Percentiles rank a stretch among this genome's conserved stretches.
phyloP scores from a whole-genome alignment of 805 yeast genomes.

The Yamadazyma tumulicola region DNA sequence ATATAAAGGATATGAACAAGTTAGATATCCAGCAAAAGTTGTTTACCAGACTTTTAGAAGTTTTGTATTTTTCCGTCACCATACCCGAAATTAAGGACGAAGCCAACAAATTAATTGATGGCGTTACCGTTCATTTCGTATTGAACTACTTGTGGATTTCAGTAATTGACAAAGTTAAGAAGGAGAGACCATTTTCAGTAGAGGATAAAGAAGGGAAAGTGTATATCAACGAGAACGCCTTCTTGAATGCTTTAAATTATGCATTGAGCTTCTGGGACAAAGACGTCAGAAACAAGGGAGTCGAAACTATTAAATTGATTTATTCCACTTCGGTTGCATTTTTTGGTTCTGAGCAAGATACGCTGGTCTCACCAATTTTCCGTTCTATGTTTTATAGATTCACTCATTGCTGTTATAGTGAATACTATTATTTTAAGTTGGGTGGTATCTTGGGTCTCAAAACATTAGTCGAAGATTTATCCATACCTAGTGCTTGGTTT shows the following conservation, averaged over 20 bases:
- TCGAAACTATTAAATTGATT: slow-evolving; percentile 59
- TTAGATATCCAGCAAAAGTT: slow-evolving; percentile 63
- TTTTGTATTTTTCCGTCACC: slow-evolving; percentile 72
- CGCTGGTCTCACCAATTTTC: slow-evolving; percentile 70
- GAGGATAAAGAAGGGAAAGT: slow-evolving; percentile 77
- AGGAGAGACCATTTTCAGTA: slow-evolving; percentile 67
- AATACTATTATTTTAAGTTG: slow-evolving; percentile 75
- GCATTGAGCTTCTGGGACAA: slow-evolving; percentile 76
- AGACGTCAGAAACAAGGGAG: slow-evolving; percentile 69
- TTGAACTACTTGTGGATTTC: slow-evolving; percentile 74
- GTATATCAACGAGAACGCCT: slow-evolving; percentile 61
- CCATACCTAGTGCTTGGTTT: slow-evolving; percentile 70
- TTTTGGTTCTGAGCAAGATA: slow-evolving; percentile 65
- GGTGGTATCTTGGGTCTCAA: slow-evolving; percentile 87
- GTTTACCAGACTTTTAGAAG: slow-evolving; percentile 59
- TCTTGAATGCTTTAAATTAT: slow-evolving; percentile 70
- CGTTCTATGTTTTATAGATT: slow-evolving; percentile 75
- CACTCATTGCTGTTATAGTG: slow-evolving; percentile 89
- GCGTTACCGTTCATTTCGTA: slow-evolving; percentile 75
- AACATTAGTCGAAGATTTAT: slow-evolving; percentile 65
- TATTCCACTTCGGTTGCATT: slow-evolving; percentile 61
- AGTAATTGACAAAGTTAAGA: slow-evolving; percentile 62
- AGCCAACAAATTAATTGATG: slow-evolving; percentile 57
- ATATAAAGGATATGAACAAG: slow-evolving; percentile 45
- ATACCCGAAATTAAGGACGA: slow-evolving; percentile 68